These are phyloP conservation scores for Fusarium hostae DNA, from an alignment of 2,329 filamentous ascomycete species.

Conservation along the genomic window DNA sequence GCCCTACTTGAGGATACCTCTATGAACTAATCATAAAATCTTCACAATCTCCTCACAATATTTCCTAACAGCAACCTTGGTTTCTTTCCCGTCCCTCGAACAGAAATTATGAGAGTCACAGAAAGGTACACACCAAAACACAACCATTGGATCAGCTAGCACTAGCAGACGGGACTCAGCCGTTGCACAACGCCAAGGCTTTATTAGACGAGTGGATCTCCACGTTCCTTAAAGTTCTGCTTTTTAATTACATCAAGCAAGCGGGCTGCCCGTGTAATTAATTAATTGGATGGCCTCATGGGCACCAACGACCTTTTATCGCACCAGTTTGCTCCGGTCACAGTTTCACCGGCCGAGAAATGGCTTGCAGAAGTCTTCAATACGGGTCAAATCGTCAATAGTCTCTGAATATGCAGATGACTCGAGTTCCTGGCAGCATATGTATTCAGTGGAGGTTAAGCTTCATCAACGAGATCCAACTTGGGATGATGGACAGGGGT, in stretches of 20 bases:
- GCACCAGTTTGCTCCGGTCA: conserved; percentile 5
- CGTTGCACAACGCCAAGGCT: conserved; percentile 34
- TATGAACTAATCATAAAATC: neutral
- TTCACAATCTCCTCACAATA: neutral
- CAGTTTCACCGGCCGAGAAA: conserved; percentile 1
- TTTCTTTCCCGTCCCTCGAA: neutral
- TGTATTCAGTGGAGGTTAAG: conserved; percentile 14
- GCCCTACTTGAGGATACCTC: neutral
- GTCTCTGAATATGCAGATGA: conserved; percentile 3
- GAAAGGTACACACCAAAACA: conserved; percentile 19
- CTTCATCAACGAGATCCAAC: conserved; percentile 25
- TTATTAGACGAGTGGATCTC: conserved; percentile 38
- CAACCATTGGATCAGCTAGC: conserved; percentile 33
- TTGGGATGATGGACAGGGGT: conserved; percentile 35
- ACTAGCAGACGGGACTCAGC: conserved; percentile 35
- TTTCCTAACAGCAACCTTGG: neutral
- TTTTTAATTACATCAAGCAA: conserved; percentile 44
- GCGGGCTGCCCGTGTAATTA: conserved; percentile 35
- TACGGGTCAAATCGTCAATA: neutral
- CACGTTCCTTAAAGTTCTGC: conserved; percentile 40
- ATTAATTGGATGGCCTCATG: conserved; percentile 29
- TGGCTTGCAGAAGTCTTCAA: conserved; percentile 18
- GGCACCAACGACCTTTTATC: conserved; percentile 7
- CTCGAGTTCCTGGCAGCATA: neutral
- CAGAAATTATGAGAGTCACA: conserved; percentile 33